These are phyloP conservation scores for Aspergillus nanangensis DNA, from an alignment of 495 filamentous ascomycete genomes.

Conservation along the genomic window DNA sequence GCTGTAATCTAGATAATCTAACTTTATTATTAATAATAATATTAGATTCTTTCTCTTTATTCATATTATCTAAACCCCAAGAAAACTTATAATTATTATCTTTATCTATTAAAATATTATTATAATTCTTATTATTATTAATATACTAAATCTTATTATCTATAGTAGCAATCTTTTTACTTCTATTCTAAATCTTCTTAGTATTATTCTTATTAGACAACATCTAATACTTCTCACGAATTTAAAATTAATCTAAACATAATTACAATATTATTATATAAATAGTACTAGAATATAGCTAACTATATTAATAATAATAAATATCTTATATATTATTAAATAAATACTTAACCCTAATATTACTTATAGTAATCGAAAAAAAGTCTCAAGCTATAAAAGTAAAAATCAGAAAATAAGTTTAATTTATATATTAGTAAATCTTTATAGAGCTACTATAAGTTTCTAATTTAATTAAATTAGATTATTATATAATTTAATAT, in stretches of 20 bases:
- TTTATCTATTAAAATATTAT: too few species aligned
- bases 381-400: neutral
- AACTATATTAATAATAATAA: slow-evolving; percentile 1
- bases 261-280: neutral
- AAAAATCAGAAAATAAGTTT: neutral
- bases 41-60: too few species aligned
- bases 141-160: too few species aligned
- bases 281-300: slow-evolving; percentile 1
- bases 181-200: neutral
- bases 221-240: neutral
- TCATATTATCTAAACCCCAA: too few species aligned
- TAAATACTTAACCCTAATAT: neutral
- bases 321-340: slow-evolving; percentile 2
- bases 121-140: too few species aligned
- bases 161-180: too few species aligned
- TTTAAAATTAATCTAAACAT: neutral
- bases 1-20: too few species aligned
- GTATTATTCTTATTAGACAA: neutral
- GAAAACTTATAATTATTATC: too few species aligned
- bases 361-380: neutral
- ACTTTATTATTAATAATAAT: too few species aligned
- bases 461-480: neutral
- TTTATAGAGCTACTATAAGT: too few species aligned
- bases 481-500: neutral
- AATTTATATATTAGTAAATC: too few species aligned